Percentiles rank a stretch among this genome's conserved stretches.
These are phyloP conservation scores for Artemisia annua DNA, from an alignment of 129 eudicot species.

Conservation along the genomic window DNA sequence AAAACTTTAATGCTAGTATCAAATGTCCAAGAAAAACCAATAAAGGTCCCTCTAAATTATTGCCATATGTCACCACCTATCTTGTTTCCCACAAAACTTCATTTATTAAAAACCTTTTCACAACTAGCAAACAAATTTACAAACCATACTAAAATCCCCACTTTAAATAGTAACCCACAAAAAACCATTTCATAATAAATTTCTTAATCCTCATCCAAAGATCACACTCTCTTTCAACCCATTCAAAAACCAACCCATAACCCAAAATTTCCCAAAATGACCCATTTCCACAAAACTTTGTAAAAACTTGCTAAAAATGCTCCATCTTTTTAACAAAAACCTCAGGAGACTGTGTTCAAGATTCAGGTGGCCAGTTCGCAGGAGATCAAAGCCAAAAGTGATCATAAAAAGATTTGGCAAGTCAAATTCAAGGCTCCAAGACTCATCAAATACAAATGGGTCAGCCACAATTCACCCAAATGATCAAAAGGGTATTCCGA, in stretches of 20 bases:
- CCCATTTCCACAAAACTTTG: not conserved
- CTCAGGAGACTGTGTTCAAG: slow-evolving; percentile 55
- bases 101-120: slow-evolving; percentile 20
- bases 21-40: not conserved
- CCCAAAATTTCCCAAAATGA: not conserved
- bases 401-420: slow-evolving; percentile 58
- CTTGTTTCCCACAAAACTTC: slow-evolving; percentile 26
- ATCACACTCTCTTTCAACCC: not conserved
- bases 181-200: slow-evolving; percentile 1
- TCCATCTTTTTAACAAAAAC: slow-evolving; percentile 51
- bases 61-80: slow-evolving; percentile 42
- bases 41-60: slow-evolving; percentile 26
- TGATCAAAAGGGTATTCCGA: slow-evolving; percentile 28
- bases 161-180: slow-evolving; percentile 17
- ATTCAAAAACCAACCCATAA: slow-evolving; percentile 9
- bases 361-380: slow-evolving; percentile 58
- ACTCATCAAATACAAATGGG: slow-evolving; percentile 37
- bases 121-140: slow-evolving; percentile 27
- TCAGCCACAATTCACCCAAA: slow-evolving; percentile 70
- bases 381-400: slow-evolving; percentile 57
- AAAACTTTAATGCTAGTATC: too few relatives aligned
- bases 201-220: not conserved
- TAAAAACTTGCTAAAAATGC: slow-evolving; percentile 37
- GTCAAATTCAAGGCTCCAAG: slow-evolving; percentile 51
- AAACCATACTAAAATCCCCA: slow-evolving; percentile 26